Conservation (phyloP, 495 filamentous ascomycete genomes). For the Tuber aestivum region DNA sequence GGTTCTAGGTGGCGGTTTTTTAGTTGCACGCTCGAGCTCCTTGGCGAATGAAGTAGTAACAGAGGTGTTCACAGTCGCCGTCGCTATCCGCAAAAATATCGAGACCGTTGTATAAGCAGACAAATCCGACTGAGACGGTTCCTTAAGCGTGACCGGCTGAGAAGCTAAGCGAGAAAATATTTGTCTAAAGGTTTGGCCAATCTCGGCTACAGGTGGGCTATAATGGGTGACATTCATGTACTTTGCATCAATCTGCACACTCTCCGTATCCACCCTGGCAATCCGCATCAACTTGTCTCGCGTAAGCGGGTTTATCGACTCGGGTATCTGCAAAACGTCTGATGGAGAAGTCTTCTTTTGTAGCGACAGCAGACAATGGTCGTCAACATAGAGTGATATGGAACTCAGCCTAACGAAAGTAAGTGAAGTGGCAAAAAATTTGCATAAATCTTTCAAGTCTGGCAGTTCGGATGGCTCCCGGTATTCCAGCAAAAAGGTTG, state of each 20-base stretch:
- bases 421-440: constrained; percentile 89
- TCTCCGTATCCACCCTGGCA: constrained; percentile 63
- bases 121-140: constrained; percentile 22
- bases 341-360: constrained; percentile 78
- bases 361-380: constrained; percentile 69
- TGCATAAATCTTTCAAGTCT: constrained; percentile 71
- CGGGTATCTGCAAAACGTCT: constrained; percentile 63
- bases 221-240: constrained; percentile 68
- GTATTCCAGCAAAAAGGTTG: constrained; percentile 88
- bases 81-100: constrained; percentile 82
- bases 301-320: constrained; percentile 72
- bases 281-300: constrained; percentile 81
- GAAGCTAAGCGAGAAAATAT: constrained; percentile 31
- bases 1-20: constrained; percentile 86
- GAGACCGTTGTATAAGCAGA: constrained; percentile 52
- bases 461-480: constrained; percentile 82
- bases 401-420: constrained; percentile 86
- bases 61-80: constrained; percentile 69
- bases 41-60: constrained; percentile 61
- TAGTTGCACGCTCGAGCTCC: constrained; percentile 92
- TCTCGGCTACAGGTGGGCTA: constrained; percentile 31
- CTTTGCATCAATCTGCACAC: constrained; percentile 80
- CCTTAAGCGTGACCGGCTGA: constrained; percentile 20
- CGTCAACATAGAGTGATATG: constrained; percentile 87
- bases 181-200: constrained; percentile 19